Evolutionary conservation across 2,329 filamentous ascomycete species (phyloP).

Genomic region (Penicillium sclerotiorum): DNA sequence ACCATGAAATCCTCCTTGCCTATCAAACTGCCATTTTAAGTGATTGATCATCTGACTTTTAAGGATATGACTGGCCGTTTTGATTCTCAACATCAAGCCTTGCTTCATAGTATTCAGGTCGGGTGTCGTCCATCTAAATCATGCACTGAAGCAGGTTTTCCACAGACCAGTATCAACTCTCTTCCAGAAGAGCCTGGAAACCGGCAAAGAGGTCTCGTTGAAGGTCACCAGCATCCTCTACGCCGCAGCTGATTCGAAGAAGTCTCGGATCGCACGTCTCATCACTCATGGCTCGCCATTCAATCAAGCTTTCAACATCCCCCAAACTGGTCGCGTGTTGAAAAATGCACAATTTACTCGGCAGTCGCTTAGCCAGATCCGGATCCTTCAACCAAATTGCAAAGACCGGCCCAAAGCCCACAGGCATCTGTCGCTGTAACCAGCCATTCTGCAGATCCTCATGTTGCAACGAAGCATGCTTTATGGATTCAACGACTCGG

Average conservation of each 20-base stretch:
- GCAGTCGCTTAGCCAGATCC: conserved; percentile 66
- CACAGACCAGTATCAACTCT: no score
- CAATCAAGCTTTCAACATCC: conserved; percentile 90
- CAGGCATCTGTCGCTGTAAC: conserved; percentile 84
- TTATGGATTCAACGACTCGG: conserved; percentile 61
- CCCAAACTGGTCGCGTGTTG: conserved; percentile 92
- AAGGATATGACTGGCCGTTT: no score
- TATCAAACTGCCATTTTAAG: not conserved
- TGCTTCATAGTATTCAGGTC: not conserved
- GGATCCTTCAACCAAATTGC: conserved; percentile 66
- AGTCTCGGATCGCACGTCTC: not conserved
- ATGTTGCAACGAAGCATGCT: conserved; percentile 78
- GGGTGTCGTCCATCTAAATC: no score
- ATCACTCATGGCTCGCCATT: conserved; percentile 67
- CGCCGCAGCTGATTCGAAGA: conserved; percentile 4
- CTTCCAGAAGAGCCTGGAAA: not conserved
- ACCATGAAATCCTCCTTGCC: not conserved
- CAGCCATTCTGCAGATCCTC: conserved; percentile 55
- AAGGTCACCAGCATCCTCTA: conserved; percentile 4
- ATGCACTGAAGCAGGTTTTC: not conserved
- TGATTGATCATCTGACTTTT: not conserved
- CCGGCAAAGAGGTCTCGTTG: conserved; percentile 1
- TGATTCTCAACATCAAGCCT: no score
- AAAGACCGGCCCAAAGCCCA: conserved; percentile 86
- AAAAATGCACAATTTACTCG: conserved; percentile 77